Evolutionary conservation across 73 alveolate species (phyloP), one percentile per base, ranked within the genome.

Genomic region (Stentor roeselii): DNA sequence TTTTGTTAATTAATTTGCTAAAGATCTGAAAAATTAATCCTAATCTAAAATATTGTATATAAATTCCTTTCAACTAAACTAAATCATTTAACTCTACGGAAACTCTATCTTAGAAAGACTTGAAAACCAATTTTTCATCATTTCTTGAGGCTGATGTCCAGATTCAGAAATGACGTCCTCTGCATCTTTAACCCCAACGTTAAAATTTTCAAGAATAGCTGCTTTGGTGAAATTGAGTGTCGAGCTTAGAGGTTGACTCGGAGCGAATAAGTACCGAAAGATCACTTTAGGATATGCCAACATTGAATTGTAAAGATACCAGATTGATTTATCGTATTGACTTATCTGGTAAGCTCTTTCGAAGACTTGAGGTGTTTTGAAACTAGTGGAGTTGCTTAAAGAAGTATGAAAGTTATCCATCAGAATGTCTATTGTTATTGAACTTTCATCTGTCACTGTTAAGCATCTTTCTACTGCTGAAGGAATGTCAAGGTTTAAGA

Each of bases 371-470:
- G 83, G 21, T 2, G 95, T 60, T 41, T 36, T 78, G 83, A 86
- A 83, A 41, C 60, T 37, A 35, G 85, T 87, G 42, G 84, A 59
- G 15, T n/a, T 31, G 15, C 35, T n/a, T n/a, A 58, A 21, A 0
- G 74, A 21, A 58, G 15, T 21, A 31, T 58, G 15, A 58, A 31
- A 21, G 74, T 31, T 58, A 58, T 58, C 74, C 15, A 21, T 21
- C 59, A 90, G 74, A 11, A 82, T 84, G 78, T 90, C 96, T 0
- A 90, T 82, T 15, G 87, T 84, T 58, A 87, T 90, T 3, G 83
- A 84, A 2, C 60, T 36, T 77, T 90, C 91, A 3, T 42, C 75
- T 59, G 37, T 78, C 0, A 88, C 96, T 3, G 38, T 31, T 27
- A 42, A 39, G 82, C 93, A 90, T 42, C 77, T 61, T 15, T 83